Percentiles rank a stretch among this genome's conserved stretches.
phyloP scores from a whole-genome alignment of 768 basidiomycete genomes.

The Termitomyces sp. region DNA sequence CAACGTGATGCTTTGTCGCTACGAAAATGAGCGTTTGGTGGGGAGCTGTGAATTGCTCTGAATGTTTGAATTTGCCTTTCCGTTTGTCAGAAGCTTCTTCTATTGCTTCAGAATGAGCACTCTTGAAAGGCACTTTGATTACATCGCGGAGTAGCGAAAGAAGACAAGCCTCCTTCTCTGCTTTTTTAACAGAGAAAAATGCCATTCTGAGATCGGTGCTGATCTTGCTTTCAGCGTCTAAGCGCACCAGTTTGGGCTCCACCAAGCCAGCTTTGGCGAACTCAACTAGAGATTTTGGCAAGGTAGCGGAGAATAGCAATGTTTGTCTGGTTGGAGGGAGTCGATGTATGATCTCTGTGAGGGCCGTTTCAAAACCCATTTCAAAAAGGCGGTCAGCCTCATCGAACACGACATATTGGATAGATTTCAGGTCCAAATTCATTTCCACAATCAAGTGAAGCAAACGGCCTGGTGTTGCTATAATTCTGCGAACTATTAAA shows the following conservation, averaged over 20 bases:
- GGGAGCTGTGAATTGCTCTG: constrained; percentile 55
- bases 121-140: constrained; percentile 72
- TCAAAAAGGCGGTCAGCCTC: constrained; percentile 99
- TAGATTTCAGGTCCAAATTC: constrained; percentile 84
- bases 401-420: constrained; percentile 93
- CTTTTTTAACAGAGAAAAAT: constrained; percentile 89
- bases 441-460: constrained; percentile 97
- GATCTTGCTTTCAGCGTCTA: constrained; percentile 96
- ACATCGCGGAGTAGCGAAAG: constrained; percentile 83
- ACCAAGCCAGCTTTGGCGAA: constrained; percentile 97
- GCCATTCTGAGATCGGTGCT: constrained; percentile 91
- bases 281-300: constrained; percentile 93
- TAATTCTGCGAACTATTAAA: constrained; percentile 57
- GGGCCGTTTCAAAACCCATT: constrained; percentile 92
- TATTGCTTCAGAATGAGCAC: constrained; percentile 27
- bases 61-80: constrained; percentile 51
- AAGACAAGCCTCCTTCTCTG: constrained; percentile 92
- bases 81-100: constrained; percentile 31
- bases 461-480: constrained; percentile 95
- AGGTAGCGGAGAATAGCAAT: constrained; percentile 92
- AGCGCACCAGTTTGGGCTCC: constrained; percentile 92
- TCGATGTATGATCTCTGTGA: constrained; percentile 88
- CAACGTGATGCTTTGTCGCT: constrained; percentile 98
- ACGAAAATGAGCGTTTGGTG: constrained; percentile 95
- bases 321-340: constrained; percentile 88